Evolutionary conservation across 108 stramenopile genomes (phyloP), one percentile per base, ranked within the genome.

Genomic region (Thalassiosira profunda): DNA sequence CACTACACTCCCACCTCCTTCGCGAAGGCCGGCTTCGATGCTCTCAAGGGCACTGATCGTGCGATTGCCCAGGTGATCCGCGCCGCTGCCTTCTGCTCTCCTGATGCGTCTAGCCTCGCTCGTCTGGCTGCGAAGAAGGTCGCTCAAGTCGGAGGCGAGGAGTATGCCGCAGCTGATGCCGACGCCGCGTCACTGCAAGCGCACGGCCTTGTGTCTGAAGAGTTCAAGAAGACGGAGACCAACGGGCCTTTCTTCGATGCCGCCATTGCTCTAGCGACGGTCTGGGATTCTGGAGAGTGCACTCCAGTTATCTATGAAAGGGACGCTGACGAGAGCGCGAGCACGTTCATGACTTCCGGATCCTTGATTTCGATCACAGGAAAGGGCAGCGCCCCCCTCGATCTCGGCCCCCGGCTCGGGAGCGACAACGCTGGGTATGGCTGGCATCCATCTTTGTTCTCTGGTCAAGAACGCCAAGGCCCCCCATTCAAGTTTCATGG

Each of bases 361-460:
- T 47, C 62, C 6, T 18, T 63, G 12, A 45, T 63, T 30, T 29
- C n/a, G 0, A 30, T 63, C 30, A 8, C 42, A 4, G 62, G 62
- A 12, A 33, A 47, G 18, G 26, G 48, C n/a, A 4, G 23, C 18
- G 12, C 44, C 33, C 28, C 54, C 35, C 62, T 63, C 17, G 45
- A 63, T 47, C 62, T 63, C 15, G 45, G 62, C 21, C 62, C 45
- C 1, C 23, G 12, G n/a, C 23, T 14, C 11, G 8, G 15, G 2
- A 47, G 45, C 47, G 62, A 63, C 41, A 20, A 1, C 34, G 45
- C 62, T 47, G 41, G 9, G 30, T 63, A 26, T 2, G n/a, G n/a
- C n/a, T n/a, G n/a, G n/a, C 62, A 63, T 18, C 45, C 62, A 30
- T 63, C 45, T 18, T 59, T 33, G 37, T 47, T 45, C 12, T 45